phyloP scores from a whole-genome alignment of 805 yeast species.

The Kuraishia ogatae region DNA sequence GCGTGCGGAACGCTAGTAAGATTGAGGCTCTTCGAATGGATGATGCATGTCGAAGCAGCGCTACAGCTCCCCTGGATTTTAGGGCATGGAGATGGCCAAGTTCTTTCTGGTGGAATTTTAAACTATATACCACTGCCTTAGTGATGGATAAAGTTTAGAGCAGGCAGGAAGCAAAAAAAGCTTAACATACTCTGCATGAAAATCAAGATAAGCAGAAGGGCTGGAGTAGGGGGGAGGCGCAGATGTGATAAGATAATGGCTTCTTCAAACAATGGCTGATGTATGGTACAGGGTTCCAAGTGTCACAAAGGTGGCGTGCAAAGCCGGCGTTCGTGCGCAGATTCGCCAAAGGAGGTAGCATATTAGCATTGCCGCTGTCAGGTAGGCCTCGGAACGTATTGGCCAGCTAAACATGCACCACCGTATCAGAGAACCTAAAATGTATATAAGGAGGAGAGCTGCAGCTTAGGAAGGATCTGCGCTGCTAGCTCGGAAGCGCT shows the following conservation, averaged over 20 bases:
- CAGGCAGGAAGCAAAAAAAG: too few relatives aligned
- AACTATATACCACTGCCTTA: not conserved
- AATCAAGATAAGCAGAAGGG: too few relatives aligned
- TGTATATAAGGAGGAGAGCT: not conserved
- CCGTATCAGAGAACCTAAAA: not conserved
- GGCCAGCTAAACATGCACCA: not conserved
- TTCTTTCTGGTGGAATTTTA: not conserved
- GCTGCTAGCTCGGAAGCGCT: not conserved
- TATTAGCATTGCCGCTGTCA: not conserved
- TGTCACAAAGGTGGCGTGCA: too few relatives aligned
- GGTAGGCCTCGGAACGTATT: not conserved
- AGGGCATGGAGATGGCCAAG: not conserved
- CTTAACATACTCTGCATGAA: too few relatives aligned
- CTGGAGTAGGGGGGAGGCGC: too few relatives aligned
- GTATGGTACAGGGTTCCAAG: too few relatives aligned
- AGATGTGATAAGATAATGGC: too few relatives aligned
- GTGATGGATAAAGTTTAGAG: not conserved
- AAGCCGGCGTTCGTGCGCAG: too few relatives aligned
- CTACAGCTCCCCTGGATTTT: not conserved
- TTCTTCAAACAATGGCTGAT: too few relatives aligned
- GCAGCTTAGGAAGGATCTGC: not conserved
- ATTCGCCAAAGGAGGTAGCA: not conserved
- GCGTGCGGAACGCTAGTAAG: not conserved
- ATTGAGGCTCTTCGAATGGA: not conserved
- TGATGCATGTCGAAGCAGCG: not conserved